Base-by-base conservation (phyloP, 495 filamentous ascomycete species). In the Massariosphaeria phaeospora region DNA sequence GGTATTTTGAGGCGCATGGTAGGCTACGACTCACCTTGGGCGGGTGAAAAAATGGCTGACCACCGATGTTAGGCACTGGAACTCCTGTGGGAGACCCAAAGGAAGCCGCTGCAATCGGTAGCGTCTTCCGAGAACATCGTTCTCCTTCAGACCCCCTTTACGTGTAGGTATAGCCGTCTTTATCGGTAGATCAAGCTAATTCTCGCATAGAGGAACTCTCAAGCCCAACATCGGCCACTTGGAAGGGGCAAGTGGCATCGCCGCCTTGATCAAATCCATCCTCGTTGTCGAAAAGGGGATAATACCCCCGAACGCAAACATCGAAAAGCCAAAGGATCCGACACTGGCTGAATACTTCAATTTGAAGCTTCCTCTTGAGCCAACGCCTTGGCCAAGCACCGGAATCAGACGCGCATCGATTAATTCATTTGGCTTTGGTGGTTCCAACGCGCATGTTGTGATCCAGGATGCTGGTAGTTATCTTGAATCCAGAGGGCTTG, bases 61-160 rank as follows among this genome's bases (percentile, higher is more conserved):
- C 20, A 6, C 6, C n/a, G 6, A 15, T 38, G n/a, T n/a, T n/a
- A n/a, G 30, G 30, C 7, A 44, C 41, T 7, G 41, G 41, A 26
- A 44, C 41, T 7, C 23, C 41, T 5, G 23, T 27, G n/a, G 58
- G 58, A 9, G 84, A 88, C 58, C 82, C 80, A 0, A 72, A 79
- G 1, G 84, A 88, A 57, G 70, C 75, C 0, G 71, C 63, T 2
- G 80, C 82, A 1, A 79, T 83, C 47, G 71, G 66, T 3, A 64
- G 65, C 2, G 67, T 74, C 1, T 75, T 80, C 56, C 41, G 61
- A 0, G 62, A 68, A 17, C 59, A 75, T 30, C 62, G 63, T 5
- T 29, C 41, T 54, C 2, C 2, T 5, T 13, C n/a, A 1, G 34
- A 43, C 42, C 72, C 33, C 0, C 24, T 59, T 1, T 41, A 52